Percentiles rank a stretch among this genome's conserved stretches.
Evolutionary conservation across 495 filamentous ascomycete genomes (phyloP).

Genomic region (Aspergillus wentii): DNA sequence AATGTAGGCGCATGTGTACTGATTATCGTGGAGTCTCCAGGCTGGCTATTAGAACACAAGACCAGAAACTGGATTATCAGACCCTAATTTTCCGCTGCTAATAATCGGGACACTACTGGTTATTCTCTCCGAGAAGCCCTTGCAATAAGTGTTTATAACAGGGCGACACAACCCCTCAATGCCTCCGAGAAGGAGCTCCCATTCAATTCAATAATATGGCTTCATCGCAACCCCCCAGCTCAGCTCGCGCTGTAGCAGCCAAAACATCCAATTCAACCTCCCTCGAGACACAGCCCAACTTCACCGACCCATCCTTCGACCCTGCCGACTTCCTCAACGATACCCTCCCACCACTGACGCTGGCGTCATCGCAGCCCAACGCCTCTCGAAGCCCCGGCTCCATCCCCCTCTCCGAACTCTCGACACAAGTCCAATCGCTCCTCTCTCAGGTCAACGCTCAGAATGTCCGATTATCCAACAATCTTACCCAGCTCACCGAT

Average conservation of each 20-base stretch:
- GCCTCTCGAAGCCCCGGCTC: conserved; percentile 37
- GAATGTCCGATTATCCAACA: conserved; percentile 75
- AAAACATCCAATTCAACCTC: conserved; percentile 41
- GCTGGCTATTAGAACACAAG: too few species aligned
- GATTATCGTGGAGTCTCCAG: too few species aligned
- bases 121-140: too few species aligned
- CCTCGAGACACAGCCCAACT: conserved; percentile 56
- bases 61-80: too few species aligned
- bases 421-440: conserved; percentile 74
- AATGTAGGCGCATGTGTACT: too few species aligned
- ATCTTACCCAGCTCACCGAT: conserved; percentile 83
- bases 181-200: background rate
- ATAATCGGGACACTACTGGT: too few species aligned
- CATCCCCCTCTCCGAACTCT: conserved; percentile 69
- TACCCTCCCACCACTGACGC: conserved; percentile 54
- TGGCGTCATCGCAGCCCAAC: conserved; percentile 37
- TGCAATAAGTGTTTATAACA: conserved; percentile 3
- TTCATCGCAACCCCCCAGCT: conserved; percentile 12
- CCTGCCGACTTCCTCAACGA: conserved; percentile 77
- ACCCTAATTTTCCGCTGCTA: too few species aligned
- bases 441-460: conserved; percentile 85
- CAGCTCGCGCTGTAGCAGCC: conserved; percentile 10
- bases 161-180: conserved; percentile 4
- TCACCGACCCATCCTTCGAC: conserved; percentile 71
- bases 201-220: conserved; percentile 11